Percentiles rank a stretch among this genome's conserved stretches.
These are phyloP conservation scores for Aspergillus aculeatus DNA, from an alignment of 2,329 filamentous ascomycete species.

Conservation along the genomic window DNA sequence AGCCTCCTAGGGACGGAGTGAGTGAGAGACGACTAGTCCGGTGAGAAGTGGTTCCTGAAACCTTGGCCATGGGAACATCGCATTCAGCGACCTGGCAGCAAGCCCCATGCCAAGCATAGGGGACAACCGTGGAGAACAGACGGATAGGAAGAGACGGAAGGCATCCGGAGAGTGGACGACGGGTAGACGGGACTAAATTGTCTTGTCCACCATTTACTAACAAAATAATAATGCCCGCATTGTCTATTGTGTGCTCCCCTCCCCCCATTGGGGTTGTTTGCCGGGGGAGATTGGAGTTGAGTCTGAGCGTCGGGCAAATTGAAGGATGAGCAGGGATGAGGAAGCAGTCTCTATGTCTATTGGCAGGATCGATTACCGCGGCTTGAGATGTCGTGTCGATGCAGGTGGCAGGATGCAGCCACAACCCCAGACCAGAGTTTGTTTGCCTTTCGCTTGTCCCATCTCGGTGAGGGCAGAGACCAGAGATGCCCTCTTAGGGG, in stretches of 20 bases:
- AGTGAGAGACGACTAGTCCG: neutral
- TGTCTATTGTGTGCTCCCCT: neutral
- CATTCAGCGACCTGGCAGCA: constrained; percentile 1
- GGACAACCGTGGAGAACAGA: neutral
- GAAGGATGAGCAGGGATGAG: neutral
- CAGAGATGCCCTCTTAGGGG: neutral
- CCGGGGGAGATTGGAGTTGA: neutral
- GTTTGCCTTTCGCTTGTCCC: neutral
- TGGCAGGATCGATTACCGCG: neutral
- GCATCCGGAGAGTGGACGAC: neutral
- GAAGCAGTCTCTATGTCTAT: neutral
- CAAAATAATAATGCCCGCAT: neutral
- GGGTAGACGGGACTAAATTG: neutral
- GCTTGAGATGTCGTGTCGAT: neutral
- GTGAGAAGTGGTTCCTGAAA: constrained; percentile 10
- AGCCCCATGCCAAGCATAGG: neutral
- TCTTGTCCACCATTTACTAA: neutral
- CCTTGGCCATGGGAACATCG: constrained; percentile 1
- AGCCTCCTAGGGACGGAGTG: neutral
- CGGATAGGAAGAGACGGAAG: neutral
- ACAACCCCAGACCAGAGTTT: neutral
- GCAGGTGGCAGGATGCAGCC: neutral
- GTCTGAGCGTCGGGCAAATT: neutral
- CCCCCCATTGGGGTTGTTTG: neutral
- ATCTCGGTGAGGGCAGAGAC: neutral